These are phyloP conservation scores for Penstemon eatonii DNA, from an alignment of 257 asterid genomes.

Conservation along the genomic window DNA sequence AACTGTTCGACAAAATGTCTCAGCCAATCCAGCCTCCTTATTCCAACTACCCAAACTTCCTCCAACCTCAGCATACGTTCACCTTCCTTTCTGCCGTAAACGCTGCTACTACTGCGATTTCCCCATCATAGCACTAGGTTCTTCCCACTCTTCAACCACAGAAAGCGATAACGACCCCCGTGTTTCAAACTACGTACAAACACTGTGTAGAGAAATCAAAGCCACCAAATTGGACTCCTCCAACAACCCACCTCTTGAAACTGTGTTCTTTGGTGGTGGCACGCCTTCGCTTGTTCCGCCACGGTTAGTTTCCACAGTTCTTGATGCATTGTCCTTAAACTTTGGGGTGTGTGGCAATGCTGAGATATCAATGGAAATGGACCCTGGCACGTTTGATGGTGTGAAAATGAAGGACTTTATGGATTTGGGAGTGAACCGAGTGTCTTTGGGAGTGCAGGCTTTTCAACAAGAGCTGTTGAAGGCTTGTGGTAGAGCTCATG, in stretches of 20 bases:
- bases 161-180: conserved; percentile 52
- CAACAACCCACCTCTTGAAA: conserved; percentile 67
- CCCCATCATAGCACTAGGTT: conserved; percentile 88
- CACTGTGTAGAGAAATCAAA: conserved; percentile 67
- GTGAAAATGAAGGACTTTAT: conserved; percentile 53
- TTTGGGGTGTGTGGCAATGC: conserved; percentile 65
- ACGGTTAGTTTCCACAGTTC: conserved; percentile 52
- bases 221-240: conserved; percentile 46
- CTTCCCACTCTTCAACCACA: conserved; percentile 31
- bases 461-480: conserved; percentile 80
- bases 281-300: conserved; percentile 96
- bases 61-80: conserved; percentile 85
- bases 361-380: conserved; percentile 98
- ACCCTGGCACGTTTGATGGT: conserved; percentile 86
- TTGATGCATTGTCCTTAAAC: conserved; percentile 53
- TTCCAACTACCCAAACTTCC: conserved; percentile 47
- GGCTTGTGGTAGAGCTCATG: conserved; percentile 95
- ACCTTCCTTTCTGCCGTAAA: conserved; percentile 97
- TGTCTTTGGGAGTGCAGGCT: conserved; percentile 91
- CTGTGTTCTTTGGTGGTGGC: conserved; percentile 92
- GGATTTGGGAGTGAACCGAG: conserved; percentile 80
- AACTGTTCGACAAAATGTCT: conserved; percentile 80
- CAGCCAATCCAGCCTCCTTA: conserved; percentile 32
- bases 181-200: conserved; percentile 58
- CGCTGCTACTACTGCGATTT: conserved; percentile 98